A percentile compares a stretch with the other conserved stretches of the same genome.
Evolutionary conservation across 192 early-diverging fungal genomes (phyloP).

Genomic region (Mortierella antarctica): DNA sequence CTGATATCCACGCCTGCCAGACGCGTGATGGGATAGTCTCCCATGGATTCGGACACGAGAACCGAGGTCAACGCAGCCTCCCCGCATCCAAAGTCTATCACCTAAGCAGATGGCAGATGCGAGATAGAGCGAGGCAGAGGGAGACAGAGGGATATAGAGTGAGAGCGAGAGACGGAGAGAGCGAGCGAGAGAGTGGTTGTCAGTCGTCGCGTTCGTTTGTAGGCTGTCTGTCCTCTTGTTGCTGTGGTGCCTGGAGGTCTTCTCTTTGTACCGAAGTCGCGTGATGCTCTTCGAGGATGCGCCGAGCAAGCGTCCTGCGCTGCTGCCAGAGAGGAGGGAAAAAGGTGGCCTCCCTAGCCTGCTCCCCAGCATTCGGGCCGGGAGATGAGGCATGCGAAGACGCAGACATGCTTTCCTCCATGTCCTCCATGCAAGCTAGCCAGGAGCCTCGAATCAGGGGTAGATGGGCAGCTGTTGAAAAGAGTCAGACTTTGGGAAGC

Average conservation of each 20-base stretch:
- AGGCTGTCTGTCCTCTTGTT: too few relatives aligned
- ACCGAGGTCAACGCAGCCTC: constrained; percentile 79
- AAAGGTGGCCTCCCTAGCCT: constrained; percentile 10
- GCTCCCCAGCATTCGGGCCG: neutral
- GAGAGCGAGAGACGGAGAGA: too few relatives aligned
- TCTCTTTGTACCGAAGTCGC: constrained; percentile 59
- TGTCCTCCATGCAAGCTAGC: neutral
- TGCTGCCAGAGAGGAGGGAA: constrained; percentile 87
- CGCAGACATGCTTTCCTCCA: neutral
- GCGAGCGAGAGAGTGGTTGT: neutral
- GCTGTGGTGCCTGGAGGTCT: neutral
- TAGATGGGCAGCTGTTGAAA: too few relatives aligned
- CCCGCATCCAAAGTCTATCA: constrained; percentile 92
- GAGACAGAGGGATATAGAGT: too few relatives aligned
- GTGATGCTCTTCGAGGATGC: constrained; percentile 59
- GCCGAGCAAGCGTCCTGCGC: constrained; percentile 71
- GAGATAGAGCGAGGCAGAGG: neutral
- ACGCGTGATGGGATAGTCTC: constrained; percentile 65
- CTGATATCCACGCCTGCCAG: constrained; percentile 83
- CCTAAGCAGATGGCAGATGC: constrained; percentile 39
- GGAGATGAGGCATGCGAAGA: too few relatives aligned
- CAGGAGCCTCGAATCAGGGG: neutral
- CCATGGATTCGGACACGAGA: constrained; percentile 59
- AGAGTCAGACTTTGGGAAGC: neutral
- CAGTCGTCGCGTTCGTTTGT: neutral